Percentiles rank a stretch among this genome's conserved stretches.
Evolutionary conservation across 345 rosid genomes (phyloP).

Genomic region (Eucalyptus pumila): DNA sequence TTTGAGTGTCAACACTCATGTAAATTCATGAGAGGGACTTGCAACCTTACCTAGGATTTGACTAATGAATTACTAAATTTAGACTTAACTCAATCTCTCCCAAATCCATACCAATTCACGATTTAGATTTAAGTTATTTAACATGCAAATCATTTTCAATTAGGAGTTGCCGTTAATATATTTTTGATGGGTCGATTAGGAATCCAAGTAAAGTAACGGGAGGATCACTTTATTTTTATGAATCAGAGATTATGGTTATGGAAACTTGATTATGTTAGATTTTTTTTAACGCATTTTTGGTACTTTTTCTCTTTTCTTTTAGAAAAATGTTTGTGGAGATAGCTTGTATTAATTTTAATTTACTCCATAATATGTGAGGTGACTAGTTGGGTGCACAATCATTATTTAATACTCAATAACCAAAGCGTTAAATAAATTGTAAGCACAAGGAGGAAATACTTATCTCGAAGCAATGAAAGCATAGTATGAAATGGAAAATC

Average conservation of each 20-base stretch:
- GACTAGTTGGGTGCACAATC: fast-evolving
- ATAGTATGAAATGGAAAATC: too few species aligned
- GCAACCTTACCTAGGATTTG: neutral
- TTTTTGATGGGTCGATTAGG: neutral
- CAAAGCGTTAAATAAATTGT: neutral
- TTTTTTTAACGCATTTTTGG: too few species aligned
- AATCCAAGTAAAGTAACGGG: too few species aligned
- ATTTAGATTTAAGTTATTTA: too few species aligned
- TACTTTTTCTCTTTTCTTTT: neutral
- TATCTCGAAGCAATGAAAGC: neutral
- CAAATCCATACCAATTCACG: fast-evolving
- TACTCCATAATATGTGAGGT: fast-evolving
- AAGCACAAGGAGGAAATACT: neutral
- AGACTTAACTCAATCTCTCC: fast-evolving
- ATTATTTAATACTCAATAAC: too few species aligned
- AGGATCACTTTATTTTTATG: fast-evolving
- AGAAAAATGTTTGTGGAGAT: neutral
- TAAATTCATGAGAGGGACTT: too few species aligned
- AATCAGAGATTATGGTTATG: fast-evolving
- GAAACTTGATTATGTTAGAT: neutral
- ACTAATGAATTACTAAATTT: too few species aligned
- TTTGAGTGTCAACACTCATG: too few species aligned
- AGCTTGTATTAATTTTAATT: neutral
- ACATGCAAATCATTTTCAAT: fast-evolving
- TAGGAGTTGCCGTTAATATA: fast-evolving